Percentiles rank a stretch among this genome's conserved stretches.
Evolutionary conservation across 2,329 filamentous ascomycete species (phyloP).

Genomic region (Penicillium sp.): DNA sequence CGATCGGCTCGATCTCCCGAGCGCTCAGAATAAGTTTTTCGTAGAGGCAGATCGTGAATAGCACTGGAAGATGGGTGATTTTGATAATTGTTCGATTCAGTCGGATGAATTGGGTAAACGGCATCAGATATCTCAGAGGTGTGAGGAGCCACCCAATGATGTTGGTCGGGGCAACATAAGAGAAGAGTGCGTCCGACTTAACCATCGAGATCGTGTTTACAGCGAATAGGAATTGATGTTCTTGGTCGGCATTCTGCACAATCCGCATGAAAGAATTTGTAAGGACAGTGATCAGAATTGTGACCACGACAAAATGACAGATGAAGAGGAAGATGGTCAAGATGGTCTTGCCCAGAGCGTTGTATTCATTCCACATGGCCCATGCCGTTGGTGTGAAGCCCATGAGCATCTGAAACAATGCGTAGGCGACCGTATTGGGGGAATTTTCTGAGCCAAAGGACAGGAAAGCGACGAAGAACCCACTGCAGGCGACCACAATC

Average conservation of each 20-base stretch:
- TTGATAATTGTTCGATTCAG: slow-evolving; percentile 91
- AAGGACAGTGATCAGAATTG: slow-evolving; percentile 89
- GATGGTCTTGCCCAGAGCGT: slow-evolving; percentile 67
- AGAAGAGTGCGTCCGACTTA: slow-evolving; percentile 94
- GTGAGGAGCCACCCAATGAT: slow-evolving; percentile 85
- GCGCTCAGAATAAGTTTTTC: slow-evolving; percentile 73
- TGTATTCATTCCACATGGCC: slow-evolving; percentile 80
- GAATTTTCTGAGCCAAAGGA: slow-evolving; percentile 67
- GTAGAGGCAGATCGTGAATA: slow-evolving; percentile 82
- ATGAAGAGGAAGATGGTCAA: slow-evolving; percentile 83
- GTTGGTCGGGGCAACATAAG: slow-evolving; percentile 86
- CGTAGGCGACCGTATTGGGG: slow-evolving; percentile 72
- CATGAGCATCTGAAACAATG: slow-evolving; percentile 90
- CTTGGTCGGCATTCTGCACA: slow-evolving; percentile 85
- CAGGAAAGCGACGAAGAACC: slow-evolving; percentile 91
- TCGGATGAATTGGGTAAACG: slow-evolving; percentile 73
- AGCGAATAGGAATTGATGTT: slow-evolving; percentile 87
- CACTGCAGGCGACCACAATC: slow-evolving; percentile 81
- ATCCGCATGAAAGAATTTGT: slow-evolving; percentile 96
- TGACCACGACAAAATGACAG: slow-evolving; percentile 90
- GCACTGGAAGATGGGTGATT: slow-evolving; percentile 76
- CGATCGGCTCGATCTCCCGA: slow-evolving; percentile 72
- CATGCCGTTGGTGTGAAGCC: slow-evolving; percentile 93
- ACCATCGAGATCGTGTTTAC: slow-evolving; percentile 98
- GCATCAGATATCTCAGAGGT: slow-evolving; percentile 72